Percentiles rank a stretch among this genome's conserved stretches.
Conservation (phyloP, 345 rosid species). For the Populus simonii region DNA sequence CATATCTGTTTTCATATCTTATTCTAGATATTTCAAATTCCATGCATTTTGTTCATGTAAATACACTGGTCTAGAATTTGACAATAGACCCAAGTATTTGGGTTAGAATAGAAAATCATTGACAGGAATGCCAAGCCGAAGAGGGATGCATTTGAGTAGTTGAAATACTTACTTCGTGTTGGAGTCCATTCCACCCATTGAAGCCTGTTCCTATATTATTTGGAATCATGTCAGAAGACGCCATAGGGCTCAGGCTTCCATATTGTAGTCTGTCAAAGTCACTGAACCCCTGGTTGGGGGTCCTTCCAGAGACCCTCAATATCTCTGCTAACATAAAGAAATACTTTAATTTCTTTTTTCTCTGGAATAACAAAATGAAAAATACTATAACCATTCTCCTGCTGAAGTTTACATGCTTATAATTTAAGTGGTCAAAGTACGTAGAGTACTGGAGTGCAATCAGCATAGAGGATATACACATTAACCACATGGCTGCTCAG, state of each 20-base stretch:
- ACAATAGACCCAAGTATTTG: not conserved
- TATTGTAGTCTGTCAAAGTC: constrained; percentile 72
- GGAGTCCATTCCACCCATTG: constrained; percentile 71
- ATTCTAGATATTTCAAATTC: not conserved
- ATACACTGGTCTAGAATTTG: not conserved
- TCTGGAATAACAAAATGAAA: not conserved
- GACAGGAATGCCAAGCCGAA: constrained; percentile 1
- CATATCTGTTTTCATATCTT: not conserved
- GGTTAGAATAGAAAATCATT: not conserved
- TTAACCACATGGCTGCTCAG: not conserved
- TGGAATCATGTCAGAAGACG: constrained; percentile 70
- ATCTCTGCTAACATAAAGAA: constrained; percentile 56
- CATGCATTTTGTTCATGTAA: not conserved
- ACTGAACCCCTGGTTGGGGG: constrained; percentile 74
- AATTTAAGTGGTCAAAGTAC: not conserved
- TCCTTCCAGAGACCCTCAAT: constrained; percentile 61
- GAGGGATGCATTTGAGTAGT: not conserved
- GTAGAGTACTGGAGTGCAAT: not conserved
- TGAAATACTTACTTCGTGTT: constrained; percentile 52
- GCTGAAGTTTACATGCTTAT: not conserved
- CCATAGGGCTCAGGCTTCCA: constrained; percentile 96
- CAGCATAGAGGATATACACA: not conserved
- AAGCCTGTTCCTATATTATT: constrained; percentile 56
- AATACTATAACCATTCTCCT: not conserved
- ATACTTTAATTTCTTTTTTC: not conserved